phyloP scores from a whole-genome alignment of 2,329 filamentous ascomycete species.

The Rutstroemia sydowiana region DNA sequence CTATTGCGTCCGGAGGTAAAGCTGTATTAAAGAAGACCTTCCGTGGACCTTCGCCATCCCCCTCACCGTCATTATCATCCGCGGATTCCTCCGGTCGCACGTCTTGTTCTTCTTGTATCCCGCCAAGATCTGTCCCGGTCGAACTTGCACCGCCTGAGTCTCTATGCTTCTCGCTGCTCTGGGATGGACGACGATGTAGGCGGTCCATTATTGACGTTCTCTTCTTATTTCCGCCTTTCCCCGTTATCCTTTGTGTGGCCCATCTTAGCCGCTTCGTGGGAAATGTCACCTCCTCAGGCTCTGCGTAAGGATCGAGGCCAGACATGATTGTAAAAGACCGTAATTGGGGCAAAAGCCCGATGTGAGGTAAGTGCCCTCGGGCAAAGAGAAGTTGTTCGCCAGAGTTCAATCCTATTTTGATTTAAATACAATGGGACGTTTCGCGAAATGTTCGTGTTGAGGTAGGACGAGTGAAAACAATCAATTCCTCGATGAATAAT shows the following conservation, averaged over 20 bases:
- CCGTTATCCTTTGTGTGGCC: conserved; percentile 84
- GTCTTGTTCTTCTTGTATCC: conserved; percentile 24
- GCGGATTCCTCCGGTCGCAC: conserved; percentile 24
- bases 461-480: not conserved
- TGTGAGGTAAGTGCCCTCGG: conserved; percentile 11
- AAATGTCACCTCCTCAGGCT: conserved; percentile 32
- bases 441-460: not conserved
- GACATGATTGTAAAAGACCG: conserved; percentile 7
- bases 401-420: conserved; percentile 1
- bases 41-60: conserved; percentile 36
- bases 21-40: conserved; percentile 81
- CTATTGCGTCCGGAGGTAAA: conserved; percentile 65
- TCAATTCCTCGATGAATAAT: not conserved
- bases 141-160: conserved; percentile 35
- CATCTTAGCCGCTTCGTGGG: conserved; percentile 76
- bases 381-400: conserved; percentile 6
- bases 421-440: not conserved
- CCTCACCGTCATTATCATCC: conserved; percentile 33
- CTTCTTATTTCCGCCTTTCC: conserved; percentile 70
- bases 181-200: conserved; percentile 50
- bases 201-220: conserved; percentile 75
- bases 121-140: conserved; percentile 30
- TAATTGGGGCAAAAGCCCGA: conserved; percentile 9
- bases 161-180: conserved; percentile 62
- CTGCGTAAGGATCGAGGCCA: conserved; percentile 38